phyloP scores from a whole-genome alignment of 306 rosid genomes.

The Gillenia trifoliata region DNA sequence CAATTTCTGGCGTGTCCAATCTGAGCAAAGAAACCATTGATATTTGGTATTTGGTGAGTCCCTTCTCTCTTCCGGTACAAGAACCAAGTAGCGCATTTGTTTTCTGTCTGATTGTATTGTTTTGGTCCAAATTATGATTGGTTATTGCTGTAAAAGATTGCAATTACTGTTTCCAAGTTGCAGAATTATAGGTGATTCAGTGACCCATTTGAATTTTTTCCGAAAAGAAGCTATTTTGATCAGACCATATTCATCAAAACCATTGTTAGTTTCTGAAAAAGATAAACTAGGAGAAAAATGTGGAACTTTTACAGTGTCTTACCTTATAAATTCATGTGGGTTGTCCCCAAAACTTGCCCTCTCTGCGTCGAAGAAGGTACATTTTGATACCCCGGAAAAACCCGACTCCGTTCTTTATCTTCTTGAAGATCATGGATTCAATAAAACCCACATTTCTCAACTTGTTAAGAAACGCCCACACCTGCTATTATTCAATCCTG shows the following conservation, averaged over 20 bases:
- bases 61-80: neutral
- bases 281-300: neutral
- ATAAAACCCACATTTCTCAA: neutral
- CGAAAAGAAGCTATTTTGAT: no score
- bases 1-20: neutral
- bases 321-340: constrained; percentile 17
- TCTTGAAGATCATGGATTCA: neutral
- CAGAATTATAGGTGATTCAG: neutral
- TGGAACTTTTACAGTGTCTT: constrained; percentile 6
- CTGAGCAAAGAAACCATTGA: neutral
- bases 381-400: neutral
- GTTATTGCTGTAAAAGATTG: neutral
- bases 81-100: neutral
- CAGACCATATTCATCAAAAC: neutral
- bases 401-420: neutral
- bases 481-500: neutral
- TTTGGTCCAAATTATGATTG: neutral
- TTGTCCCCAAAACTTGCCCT: constrained; percentile 13
- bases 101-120: neutral
- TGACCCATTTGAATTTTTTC: neutral
- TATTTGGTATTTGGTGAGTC: neutral
- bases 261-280: neutral
- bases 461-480: neutral
- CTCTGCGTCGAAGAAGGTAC: neutral
- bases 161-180: neutral